Evolutionary conservation across 2,329 filamentous ascomycete genomes (phyloP).

Genomic region (Cladophialophora yegresii): DNA sequence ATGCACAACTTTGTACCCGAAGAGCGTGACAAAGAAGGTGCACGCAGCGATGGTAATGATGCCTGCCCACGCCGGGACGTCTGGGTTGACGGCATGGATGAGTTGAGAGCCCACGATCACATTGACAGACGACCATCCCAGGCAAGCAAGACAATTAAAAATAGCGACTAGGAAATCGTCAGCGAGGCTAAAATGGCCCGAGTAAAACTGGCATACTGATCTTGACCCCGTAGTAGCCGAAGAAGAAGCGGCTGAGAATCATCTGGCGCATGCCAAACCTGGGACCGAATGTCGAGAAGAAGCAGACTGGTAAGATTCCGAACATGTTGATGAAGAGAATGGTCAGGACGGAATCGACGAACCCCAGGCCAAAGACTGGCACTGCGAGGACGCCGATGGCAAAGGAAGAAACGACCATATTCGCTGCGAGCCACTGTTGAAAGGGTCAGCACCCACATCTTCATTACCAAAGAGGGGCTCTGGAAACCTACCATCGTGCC

Average conservation of each 20-base stretch:
- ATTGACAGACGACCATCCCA: constrained; percentile 78
- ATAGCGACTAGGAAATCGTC: constrained; percentile 41
- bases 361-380: constrained; percentile 70
- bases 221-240: constrained; percentile 71
- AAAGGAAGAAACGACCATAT: constrained; percentile 75
- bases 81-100: constrained; percentile 69
- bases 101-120: constrained; percentile 78
- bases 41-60: constrained; percentile 71
- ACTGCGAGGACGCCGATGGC: constrained; percentile 71
- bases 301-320: constrained; percentile 70
- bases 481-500: constrained; percentile 66
- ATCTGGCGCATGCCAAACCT: constrained; percentile 75
- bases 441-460: constrained; percentile 1
- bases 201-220: constrained; percentile 71
- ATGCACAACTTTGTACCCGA: constrained; percentile 75
- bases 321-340: constrained; percentile 76
- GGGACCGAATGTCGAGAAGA: constrained; percentile 76
- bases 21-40: constrained; percentile 70
- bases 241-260: constrained; percentile 76
- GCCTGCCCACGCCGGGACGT: constrained; percentile 68
- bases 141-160: constrained; percentile 40
- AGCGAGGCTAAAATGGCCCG: constrained; percentile 49
- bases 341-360: constrained; percentile 69
- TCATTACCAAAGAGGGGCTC: not conserved
- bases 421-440: constrained; percentile 70